Percentiles rank a stretch among this genome's conserved stretches.
Conservation (phyloP, 345 rosid species). For the Noccaea caerulescens region DNA sequence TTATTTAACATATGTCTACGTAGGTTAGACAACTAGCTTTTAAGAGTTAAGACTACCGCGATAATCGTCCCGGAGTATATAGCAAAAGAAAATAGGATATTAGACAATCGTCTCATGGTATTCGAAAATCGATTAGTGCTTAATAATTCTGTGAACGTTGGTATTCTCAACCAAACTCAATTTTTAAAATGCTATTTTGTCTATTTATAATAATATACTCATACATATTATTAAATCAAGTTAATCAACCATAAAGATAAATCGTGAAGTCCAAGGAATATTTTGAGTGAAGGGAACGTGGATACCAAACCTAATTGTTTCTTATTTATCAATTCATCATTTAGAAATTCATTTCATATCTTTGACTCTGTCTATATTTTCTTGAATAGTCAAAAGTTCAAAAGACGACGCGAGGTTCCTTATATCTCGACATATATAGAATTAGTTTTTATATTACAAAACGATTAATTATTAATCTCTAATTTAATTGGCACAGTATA, state of each 20-base stretch:
- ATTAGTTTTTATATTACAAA: neutral
- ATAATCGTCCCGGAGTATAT: neutral
- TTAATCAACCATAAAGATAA: neutral
- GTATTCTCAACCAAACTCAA: neutral
- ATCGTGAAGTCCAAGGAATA: slow-evolving; percentile 40
- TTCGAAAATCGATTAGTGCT: slow-evolving; percentile 6
- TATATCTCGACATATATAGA: slow-evolving; percentile 12
- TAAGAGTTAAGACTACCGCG: no score
- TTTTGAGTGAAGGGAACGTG: slow-evolving; percentile 34
- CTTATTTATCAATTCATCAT: neutral
- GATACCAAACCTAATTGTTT: slow-evolving; percentile 28
- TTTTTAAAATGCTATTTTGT: neutral
- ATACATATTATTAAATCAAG: neutral
- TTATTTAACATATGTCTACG: neutral
- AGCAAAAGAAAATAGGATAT: neutral
- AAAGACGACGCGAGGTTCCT: slow-evolving; percentile 37
- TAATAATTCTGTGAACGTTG: neutral
- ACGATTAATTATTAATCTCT: slow-evolving; percentile 5
- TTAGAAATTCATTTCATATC: slow-evolving; percentile 30
- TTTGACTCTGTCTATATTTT: slow-evolving; percentile 37
- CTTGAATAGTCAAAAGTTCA: slow-evolving; percentile 32
- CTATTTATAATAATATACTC: neutral
- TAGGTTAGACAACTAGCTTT: no score
- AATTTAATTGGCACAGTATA: slow-evolving; percentile 5
- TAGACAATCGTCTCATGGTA: neutral